Evolutionary conservation across 345 rosid genomes (phyloP), one percentile per base, ranked within the genome.

Genomic region (Raphanus raphanistrum): DNA sequence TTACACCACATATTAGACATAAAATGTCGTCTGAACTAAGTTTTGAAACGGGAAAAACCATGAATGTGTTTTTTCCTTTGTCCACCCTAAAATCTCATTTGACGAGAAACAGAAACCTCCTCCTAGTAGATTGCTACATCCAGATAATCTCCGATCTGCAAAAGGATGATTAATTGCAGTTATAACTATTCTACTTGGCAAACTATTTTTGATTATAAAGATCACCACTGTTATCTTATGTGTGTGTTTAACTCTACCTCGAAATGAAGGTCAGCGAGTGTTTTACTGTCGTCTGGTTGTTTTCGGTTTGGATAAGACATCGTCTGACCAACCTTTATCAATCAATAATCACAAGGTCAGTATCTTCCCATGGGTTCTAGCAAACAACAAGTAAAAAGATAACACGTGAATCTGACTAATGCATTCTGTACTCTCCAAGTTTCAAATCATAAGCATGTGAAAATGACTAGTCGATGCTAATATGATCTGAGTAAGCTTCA

Each of bases 131-230:
- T 81, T 13, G 98, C 93, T 82, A 92, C 96, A 57, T 94, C 98
- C 85, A 94, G 86, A 85, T 90, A 90, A 78, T 94, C 98, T 66
- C 97, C 98, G 52, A 94, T 90, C 98, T 94, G 86, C 58, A 79
- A 33, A 78, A 0, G 66, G 60, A 70, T 43, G 17, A 65, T 59
- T 15, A 45, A 33, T 27, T 78, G 41, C 82, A 55, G 35, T 72
- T 50, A 72, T 28, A 27, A 48, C 6, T 57, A 57, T 26, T 57
- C 45, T 58, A 43, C 9, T 63, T 6, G 25, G 33, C 4, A 66
- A 6, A 26, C 73, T 32, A 54, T 0, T 28, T 2, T 6, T 21
- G 33, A 6, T 25, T 31, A 8, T 27, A 8, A 33, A n/a, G 2
- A 6, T 63, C 32, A 68, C 11, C 12, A 63, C n/a, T 50, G 15